phyloP scores from a whole-genome alignment of 805 yeast species.

The Saccharomycopsis selenospora region DNA sequence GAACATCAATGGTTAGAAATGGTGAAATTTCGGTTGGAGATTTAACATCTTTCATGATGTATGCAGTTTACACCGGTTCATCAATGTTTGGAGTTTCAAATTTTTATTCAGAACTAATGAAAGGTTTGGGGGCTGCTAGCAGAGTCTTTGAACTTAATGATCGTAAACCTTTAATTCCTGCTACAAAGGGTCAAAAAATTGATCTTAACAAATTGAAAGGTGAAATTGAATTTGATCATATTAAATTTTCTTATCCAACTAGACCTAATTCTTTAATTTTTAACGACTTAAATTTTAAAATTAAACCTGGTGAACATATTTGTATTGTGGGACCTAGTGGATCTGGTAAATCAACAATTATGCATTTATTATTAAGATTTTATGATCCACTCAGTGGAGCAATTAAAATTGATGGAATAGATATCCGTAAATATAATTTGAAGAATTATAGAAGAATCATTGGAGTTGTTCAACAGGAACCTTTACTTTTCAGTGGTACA shows the following conservation, averaged over 20 bases:
- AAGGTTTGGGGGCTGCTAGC: slow-evolving; percentile 94
- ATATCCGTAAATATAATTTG: slow-evolving; percentile 58
- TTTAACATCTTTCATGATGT: slow-evolving; percentile 87
- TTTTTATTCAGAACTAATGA: slow-evolving; percentile 91
- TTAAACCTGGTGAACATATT: slow-evolving; percentile 76
- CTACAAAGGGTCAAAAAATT: slow-evolving; percentile 51
- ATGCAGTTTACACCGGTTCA: slow-evolving; percentile 89
- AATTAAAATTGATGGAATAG: slow-evolving; percentile 56
- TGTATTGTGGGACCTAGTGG: slow-evolving; percentile 98
- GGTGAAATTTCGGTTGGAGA: slow-evolving; percentile 84
- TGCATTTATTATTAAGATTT: slow-evolving; percentile 71
- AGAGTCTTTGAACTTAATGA: slow-evolving; percentile 83
- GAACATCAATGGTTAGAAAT: slow-evolving; percentile 70
- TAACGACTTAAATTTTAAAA: slow-evolving; percentile 47
- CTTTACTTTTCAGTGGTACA: slow-evolving; percentile 79
- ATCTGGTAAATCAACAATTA: slow-evolving; percentile 86
- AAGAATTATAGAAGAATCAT: slow-evolving; percentile 64
- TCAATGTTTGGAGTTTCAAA: slow-evolving; percentile 86
- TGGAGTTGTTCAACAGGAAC: slow-evolving; percentile 94
- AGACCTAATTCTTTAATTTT: slow-evolving; percentile 68
- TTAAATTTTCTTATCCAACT: slow-evolving; percentile 76
- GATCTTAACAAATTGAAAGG: slow-evolving; percentile 35
- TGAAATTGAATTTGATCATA: slow-evolving; percentile 53
- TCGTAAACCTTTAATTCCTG: slow-evolving; percentile 62
- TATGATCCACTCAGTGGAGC: slow-evolving; percentile 71